Conservation (phyloP, 2,329 filamentous ascomycete genomes). For the Pseudogymnoascus sp. region DNA sequence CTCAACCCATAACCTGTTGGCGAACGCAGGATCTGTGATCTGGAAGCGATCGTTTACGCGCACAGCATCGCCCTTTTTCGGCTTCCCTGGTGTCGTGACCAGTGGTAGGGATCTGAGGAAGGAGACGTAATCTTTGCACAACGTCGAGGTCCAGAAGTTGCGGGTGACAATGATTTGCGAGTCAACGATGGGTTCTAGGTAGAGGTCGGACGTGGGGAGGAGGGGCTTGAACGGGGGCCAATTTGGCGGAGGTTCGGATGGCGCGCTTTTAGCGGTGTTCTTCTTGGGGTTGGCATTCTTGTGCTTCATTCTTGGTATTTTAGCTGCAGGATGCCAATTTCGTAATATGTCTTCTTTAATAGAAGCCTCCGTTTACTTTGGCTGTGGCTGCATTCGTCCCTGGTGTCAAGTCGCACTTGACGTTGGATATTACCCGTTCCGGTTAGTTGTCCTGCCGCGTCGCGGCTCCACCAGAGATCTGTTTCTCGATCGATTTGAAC, state of each 20-base stretch:
- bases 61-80: conserved; percentile 60
- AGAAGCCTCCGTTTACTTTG: background rate
- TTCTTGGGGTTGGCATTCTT: conserved; percentile 9
- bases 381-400: background rate
- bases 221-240: conserved; percentile 56
- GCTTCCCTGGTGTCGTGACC: conserved; percentile 55
- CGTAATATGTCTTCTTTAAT: background rate
- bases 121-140: conserved; percentile 57
- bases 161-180: conserved; percentile 57
- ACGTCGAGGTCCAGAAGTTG: conserved; percentile 51
- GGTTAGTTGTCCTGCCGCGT: background rate
- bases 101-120: conserved; percentile 54
- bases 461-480: background rate
- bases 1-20: conserved; percentile 65
- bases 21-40: conserved; percentile 67
- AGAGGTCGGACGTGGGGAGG: conserved; percentile 45
- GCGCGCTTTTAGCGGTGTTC: background rate
- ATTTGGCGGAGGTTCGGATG: conserved; percentile 35
- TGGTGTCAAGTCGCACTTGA: background rate
- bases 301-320: background rate
- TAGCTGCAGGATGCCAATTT: background rate
- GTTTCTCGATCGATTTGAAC: background rate
- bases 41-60: conserved; percentile 88
- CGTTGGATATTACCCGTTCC: background rate
- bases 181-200: conserved; percentile 44